A percentile compares a stretch with the other conserved stretches of the same genome.
These are phyloP conservation scores for Candida rishiriensis DNA, from an alignment of 805 yeast species.

Conservation along the genomic window DNA sequence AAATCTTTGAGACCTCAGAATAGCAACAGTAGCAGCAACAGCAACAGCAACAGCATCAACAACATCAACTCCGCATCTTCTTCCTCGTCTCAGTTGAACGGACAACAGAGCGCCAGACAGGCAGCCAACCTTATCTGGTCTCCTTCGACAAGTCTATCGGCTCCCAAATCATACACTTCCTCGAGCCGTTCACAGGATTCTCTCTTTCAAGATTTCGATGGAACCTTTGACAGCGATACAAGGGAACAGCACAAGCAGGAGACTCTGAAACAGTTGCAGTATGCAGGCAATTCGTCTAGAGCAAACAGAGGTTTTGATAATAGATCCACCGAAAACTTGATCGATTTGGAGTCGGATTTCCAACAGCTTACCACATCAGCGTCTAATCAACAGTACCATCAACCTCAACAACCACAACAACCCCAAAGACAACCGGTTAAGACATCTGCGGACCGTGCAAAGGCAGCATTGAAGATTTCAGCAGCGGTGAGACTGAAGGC, in stretches of 20 bases:
- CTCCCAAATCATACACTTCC: constrained; percentile 23
- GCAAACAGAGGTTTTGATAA: constrained; percentile 8
- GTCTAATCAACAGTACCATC: background rate
- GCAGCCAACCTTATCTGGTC: constrained; percentile 37
- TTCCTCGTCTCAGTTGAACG: constrained; percentile 4
- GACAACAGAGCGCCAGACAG: constrained; percentile 25
- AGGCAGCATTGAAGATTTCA: constrained; percentile 29
- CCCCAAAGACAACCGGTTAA: constrained; percentile 6
- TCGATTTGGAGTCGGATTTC: constrained; percentile 10
- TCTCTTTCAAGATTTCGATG: constrained; percentile 25
- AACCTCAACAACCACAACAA: background rate
- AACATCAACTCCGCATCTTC: background rate
- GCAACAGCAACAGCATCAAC: constrained; percentile 2
- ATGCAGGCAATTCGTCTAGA: constrained; percentile 20
- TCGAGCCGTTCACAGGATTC: constrained; percentile 12
- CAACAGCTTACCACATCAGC: constrained; percentile 8
- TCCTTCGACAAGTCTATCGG: constrained; percentile 28
- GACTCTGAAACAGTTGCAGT: constrained; percentile 24
- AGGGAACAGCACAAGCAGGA: constrained; percentile 23
- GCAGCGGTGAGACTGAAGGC: constrained; percentile 27
- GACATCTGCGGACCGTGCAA: constrained; percentile 27
- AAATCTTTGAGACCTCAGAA: constrained; percentile 17
- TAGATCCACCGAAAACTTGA: constrained; percentile 13
- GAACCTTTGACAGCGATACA: constrained; percentile 14
- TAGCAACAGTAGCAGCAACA: constrained; percentile 1